phyloP scores from a whole-genome alignment of 2,329 filamentous ascomycete species.

The Pestalotiopsis sp. region DNA sequence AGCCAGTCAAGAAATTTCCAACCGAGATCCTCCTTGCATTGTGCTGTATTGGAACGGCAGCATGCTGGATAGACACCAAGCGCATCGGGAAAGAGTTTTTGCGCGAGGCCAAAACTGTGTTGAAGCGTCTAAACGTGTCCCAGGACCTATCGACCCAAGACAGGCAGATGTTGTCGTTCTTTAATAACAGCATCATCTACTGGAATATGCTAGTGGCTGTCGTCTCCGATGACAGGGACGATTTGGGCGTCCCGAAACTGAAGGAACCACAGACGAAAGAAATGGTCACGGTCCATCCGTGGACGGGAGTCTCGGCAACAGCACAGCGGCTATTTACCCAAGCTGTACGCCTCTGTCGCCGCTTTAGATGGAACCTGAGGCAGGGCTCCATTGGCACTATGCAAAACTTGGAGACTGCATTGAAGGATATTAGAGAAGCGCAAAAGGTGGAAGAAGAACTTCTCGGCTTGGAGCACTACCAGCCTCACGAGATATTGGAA shows the following conservation, averaged over 20 bases:
- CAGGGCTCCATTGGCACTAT: constrained; percentile 23
- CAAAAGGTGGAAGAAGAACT: constrained; percentile 37
- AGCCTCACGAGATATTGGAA: constrained; percentile 23
- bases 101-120: constrained; percentile 23
- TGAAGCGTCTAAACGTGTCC: constrained; percentile 15
- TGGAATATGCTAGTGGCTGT: constrained; percentile 42
- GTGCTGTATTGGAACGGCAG: constrained; percentile 42
- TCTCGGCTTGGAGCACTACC: constrained; percentile 30
- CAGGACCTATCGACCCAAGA: constrained; percentile 22
- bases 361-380: constrained; percentile 31
- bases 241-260: constrained; percentile 12
- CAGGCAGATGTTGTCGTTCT: constrained; percentile 35
- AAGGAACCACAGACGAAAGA: constrained; percentile 9
- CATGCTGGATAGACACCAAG: constrained; percentile 41
- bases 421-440: constrained; percentile 35
- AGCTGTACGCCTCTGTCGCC: constrained; percentile 38
- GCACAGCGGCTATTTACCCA: constrained; percentile 36
- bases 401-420: constrained; percentile 25
- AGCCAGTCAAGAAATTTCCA: constrained; percentile 27
- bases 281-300: constrained; percentile 32
- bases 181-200: constrained; percentile 41
- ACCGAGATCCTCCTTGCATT: constrained; percentile 38
- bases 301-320: constrained; percentile 39
- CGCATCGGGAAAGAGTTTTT: constrained; percentile 37
- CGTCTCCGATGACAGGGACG: constrained; percentile 34